A percentile compares a stretch with the other conserved stretches of the same genome.
phyloP scores from a whole-genome alignment of 495 filamentous ascomycete genomes.

The Podospora sp. region DNA sequence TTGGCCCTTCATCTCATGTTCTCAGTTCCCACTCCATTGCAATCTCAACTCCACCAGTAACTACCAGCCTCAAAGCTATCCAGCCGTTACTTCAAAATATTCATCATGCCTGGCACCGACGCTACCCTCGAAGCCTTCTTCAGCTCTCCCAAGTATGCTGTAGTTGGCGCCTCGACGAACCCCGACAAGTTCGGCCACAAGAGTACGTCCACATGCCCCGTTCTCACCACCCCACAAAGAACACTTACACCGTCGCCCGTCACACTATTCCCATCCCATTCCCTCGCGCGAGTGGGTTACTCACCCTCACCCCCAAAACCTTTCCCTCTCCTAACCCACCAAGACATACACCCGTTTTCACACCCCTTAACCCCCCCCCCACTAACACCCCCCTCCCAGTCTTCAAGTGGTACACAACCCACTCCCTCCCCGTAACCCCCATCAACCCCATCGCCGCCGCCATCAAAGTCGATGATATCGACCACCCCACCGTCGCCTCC shows the following conservation, averaged over 20 bases:
- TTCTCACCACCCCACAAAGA: too few relatives aligned
- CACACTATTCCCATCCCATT: too few relatives aligned
- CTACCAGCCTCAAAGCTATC: not conserved
- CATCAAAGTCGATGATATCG: conserved; percentile 54
- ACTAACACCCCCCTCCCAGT: conserved; percentile 59
- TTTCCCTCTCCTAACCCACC: not conserved
- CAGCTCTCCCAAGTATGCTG: conserved; percentile 77
- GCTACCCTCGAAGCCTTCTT: conserved; percentile 78
- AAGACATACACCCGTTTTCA: not conserved
- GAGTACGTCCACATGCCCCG: too few relatives aligned
- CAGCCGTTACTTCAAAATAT: conserved; percentile 10
- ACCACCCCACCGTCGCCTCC: conserved; percentile 66
- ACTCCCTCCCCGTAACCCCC: conserved; percentile 74
- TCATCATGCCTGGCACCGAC: conserved; percentile 52
- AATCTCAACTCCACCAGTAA: conserved; percentile 11
- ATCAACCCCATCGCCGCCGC: conserved; percentile 72
- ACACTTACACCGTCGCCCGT: too few relatives aligned
- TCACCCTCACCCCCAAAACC: not conserved
- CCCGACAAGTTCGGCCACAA: conserved; percentile 89
- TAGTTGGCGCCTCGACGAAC: conserved; percentile 87
- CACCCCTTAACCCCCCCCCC: not conserved
- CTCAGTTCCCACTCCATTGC: too few relatives aligned
- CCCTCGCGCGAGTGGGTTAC: not conserved
- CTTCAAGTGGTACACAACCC: conserved; percentile 83
- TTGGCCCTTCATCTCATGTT: not conserved